A percentile compares a stretch with the other conserved stretches of the same genome.
Conservation (phyloP, 805 yeast genomes). For the Sungouiozyma intestinalis region DNA sequence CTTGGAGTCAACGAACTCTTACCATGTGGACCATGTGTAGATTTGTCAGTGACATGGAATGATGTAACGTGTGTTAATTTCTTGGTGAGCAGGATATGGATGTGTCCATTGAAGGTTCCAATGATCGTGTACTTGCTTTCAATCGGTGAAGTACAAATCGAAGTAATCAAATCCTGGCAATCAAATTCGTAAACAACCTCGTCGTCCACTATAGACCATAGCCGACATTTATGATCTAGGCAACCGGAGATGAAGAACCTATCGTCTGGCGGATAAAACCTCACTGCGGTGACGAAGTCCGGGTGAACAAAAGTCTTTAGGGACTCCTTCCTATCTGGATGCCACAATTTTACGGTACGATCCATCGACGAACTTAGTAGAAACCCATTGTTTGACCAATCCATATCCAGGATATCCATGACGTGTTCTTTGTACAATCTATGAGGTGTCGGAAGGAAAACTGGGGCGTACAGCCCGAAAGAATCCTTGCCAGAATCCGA, state of each 20-base stretch:
- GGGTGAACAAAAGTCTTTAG: conserved; percentile 57
- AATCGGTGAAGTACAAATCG: conserved; percentile 60
- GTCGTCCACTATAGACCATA: conserved; percentile 80
- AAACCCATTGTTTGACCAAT: conserved; percentile 85
- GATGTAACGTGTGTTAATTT: conserved; percentile 41
- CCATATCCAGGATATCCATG: conserved; percentile 59
- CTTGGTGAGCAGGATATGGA: conserved; percentile 49
- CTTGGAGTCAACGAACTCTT: conserved; percentile 1
- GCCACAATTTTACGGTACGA: conserved; percentile 76
- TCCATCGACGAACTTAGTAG: conserved; percentile 77
- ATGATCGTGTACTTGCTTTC: conserved; percentile 46
- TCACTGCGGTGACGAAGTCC: conserved; percentile 75
- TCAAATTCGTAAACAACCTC: conserved; percentile 51
- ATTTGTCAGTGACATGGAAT: conserved; percentile 38
- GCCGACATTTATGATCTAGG: conserved; percentile 57
- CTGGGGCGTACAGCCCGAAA: conserved; percentile 48
- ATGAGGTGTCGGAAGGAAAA: conserved; percentile 60
- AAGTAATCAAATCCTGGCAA: conserved; percentile 60
- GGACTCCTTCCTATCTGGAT: conserved; percentile 54
- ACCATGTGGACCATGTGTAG: conserved; percentile 9
- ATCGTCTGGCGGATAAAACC: conserved; percentile 79
- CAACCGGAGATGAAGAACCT: conserved; percentile 78
- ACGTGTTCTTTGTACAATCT: conserved; percentile 56
- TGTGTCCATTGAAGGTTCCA: conserved; percentile 72
- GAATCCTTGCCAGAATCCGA: neutral